These are phyloP conservation scores for Tricholoma sp. DNA, from an alignment of 768 basidiomycete genomes.

Conservation along the genomic window DNA sequence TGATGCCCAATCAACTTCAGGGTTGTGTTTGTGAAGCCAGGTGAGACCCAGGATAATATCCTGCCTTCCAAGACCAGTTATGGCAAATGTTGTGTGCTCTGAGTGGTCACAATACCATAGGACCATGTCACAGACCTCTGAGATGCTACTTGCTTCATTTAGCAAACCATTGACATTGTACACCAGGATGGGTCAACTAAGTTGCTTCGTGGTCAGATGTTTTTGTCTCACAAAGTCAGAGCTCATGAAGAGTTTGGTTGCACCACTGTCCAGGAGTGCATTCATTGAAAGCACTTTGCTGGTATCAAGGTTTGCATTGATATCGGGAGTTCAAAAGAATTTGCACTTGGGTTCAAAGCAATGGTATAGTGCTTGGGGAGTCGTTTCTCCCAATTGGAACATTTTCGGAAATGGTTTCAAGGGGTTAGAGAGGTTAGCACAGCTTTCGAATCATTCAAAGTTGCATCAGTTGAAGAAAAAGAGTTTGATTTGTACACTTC, in stretches of 20 bases:
- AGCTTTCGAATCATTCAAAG: neutral
- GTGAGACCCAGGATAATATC: constrained; percentile 16
- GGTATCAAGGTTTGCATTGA: neutral
- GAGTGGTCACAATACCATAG: constrained; percentile 15
- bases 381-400: neutral
- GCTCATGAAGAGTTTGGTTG: neutral
- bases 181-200: constrained; percentile 11
- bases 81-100: constrained; percentile 14
- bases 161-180: constrained; percentile 17
- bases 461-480: neutral
- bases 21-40: constrained; percentile 20
- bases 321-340: neutral
- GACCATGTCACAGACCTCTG: constrained; percentile 11
- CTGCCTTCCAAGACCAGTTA: constrained; percentile 16
- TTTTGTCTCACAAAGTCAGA: neutral
- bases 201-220: neutral
- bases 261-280: neutral
- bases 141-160: constrained; percentile 15
- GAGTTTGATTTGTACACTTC: neutral
- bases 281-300: neutral
- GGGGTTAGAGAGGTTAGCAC: neutral
- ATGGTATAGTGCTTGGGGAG: neutral
- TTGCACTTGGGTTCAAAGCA: neutral
- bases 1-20: constrained; percentile 7
- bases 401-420: neutral